These are phyloP conservation scores for Kingdonia uniflora DNA, from an alignment of 164 flowering plant genomes.

Conservation along the genomic window DNA sequence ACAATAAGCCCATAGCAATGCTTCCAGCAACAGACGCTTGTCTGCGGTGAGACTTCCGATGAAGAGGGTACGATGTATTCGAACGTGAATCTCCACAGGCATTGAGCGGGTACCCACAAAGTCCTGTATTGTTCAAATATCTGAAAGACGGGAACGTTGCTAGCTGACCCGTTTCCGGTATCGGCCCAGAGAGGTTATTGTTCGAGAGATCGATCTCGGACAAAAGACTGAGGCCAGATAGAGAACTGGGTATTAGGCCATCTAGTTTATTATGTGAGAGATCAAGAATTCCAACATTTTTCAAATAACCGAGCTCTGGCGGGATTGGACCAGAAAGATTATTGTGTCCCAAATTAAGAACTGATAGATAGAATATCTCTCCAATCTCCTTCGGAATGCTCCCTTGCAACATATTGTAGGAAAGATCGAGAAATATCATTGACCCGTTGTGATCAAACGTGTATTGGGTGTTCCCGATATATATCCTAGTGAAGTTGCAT, in stretches of 20 bases:
- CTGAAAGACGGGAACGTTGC: conserved; percentile 46
- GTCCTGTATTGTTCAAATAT: conserved; percentile 64
- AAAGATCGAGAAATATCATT: neutral
- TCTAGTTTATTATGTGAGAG: conserved; percentile 61
- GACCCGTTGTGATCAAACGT: conserved; percentile 81
- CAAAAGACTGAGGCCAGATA: conserved; percentile 45
- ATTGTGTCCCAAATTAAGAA: conserved; percentile 86
- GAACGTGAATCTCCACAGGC: conserved; percentile 30
- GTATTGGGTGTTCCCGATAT: conserved; percentile 24
- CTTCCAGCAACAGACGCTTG: conserved; percentile 75
- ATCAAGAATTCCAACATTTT: conserved; percentile 55
- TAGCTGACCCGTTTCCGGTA: conserved; percentile 69
- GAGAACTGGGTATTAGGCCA: conserved; percentile 57
- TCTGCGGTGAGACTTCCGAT: conserved; percentile 40
- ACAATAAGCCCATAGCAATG: conserved; percentile 78
- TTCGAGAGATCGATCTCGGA: conserved; percentile 68
- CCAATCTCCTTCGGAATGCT: conserved; percentile 46
- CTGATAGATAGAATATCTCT: conserved; percentile 42
- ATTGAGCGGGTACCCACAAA: conserved; percentile 80
- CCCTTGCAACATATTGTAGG: neutral
- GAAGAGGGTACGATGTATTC: conserved; percentile 15
- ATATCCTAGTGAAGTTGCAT: conserved; percentile 1
- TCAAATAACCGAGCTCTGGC: conserved; percentile 47
- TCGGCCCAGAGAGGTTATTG: conserved; percentile 60
- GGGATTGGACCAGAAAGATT: conserved; percentile 71